Conservation (phyloP, 805 yeast genomes). For the Ogataea nonfermentans region DNA sequence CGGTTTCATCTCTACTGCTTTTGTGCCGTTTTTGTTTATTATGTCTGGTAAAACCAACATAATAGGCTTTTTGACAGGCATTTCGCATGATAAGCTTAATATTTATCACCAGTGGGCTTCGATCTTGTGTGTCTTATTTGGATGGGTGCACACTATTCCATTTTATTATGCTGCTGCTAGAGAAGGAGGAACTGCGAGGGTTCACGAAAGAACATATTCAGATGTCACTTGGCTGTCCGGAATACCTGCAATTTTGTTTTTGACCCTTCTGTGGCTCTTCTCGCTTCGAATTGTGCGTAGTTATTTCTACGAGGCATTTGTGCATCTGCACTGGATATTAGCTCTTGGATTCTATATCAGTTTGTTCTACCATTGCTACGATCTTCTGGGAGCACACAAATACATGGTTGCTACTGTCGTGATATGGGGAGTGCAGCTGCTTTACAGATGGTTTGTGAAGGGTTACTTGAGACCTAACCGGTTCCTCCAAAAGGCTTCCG, state of each 20-base stretch:
- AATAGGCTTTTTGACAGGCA: conserved; percentile 48
- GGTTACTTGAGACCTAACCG: conserved; percentile 45
- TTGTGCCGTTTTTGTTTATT: conserved; percentile 49
- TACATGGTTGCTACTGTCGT: conserved; percentile 52
- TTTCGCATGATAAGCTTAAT: conserved; percentile 55
- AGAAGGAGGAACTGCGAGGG: conserved; percentile 48
- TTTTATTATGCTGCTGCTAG: conserved; percentile 41
- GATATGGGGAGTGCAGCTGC: conserved; percentile 48
- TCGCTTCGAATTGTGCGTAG: conserved; percentile 43
- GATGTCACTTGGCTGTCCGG: conserved; percentile 38
- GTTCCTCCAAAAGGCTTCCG: conserved; percentile 33
- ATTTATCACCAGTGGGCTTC: conserved; percentile 50
- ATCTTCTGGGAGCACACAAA: conserved; percentile 35
- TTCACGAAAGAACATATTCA: conserved; percentile 24
- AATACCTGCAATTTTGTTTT: conserved; percentile 45
- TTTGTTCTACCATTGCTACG: conserved; percentile 44
- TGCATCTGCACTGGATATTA: conserved; percentile 52
- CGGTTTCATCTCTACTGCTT: conserved; percentile 49
- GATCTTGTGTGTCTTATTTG: conserved; percentile 40
- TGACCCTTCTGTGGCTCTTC: conserved; percentile 42
- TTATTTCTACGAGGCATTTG: conserved; percentile 44
- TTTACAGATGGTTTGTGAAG: conserved; percentile 45
- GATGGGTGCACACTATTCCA: conserved; percentile 51
- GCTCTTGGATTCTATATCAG: conserved; percentile 49
- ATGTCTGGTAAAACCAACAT: conserved; percentile 54